A percentile compares a stretch with the other conserved stretches of the same genome.
Conservation (phyloP, 768 basidiomycete genomes). For the Tylopilus sp. region DNA sequence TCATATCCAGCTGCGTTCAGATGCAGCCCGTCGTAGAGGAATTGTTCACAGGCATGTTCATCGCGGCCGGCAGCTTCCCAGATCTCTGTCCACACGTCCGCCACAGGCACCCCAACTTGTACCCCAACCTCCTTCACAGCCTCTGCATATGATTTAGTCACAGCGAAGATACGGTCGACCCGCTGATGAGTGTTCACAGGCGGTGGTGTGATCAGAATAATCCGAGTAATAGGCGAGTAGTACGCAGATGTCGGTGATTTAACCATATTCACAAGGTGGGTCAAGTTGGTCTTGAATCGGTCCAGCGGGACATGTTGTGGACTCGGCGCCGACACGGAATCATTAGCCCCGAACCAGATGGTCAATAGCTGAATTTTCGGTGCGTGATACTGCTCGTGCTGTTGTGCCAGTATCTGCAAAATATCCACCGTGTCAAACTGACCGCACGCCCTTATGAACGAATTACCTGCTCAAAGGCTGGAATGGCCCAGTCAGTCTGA, state of each 20-base stretch:
- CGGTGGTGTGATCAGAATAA: constrained; percentile 83
- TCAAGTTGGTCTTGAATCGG: constrained; percentile 62
- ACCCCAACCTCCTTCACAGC: constrained; percentile 61
- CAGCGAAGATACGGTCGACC: constrained; percentile 51
- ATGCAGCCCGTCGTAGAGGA: constrained; percentile 77
- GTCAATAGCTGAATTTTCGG: constrained; percentile 70
- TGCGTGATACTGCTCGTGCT: constrained; percentile 40
- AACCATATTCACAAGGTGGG: constrained; percentile 58
- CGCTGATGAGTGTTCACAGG: constrained; percentile 71
- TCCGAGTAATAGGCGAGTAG: constrained; percentile 68
- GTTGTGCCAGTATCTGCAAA: constrained; percentile 56
- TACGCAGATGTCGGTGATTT: constrained; percentile 57
- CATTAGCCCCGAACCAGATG: constrained; percentile 92
- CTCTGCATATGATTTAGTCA: constrained; percentile 66
- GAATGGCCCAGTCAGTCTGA: constrained; percentile 83
- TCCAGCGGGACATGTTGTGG: constrained; percentile 75
- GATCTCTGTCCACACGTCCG: constrained; percentile 74
- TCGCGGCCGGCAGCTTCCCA: constrained; percentile 69
- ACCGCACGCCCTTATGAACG: not conserved
- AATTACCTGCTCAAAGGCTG: constrained; percentile 69
- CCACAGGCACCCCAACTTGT: constrained; percentile 53
- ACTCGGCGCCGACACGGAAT: constrained; percentile 63
- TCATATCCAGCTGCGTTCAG: constrained; percentile 70
- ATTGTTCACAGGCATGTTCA: constrained; percentile 48
- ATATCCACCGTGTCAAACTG: not conserved